A percentile compares a stretch with the other conserved stretches of the same genome.
Evolutionary conservation across 2,329 filamentous ascomycete species (phyloP).

Genomic region (Fusarium xylarioides): DNA sequence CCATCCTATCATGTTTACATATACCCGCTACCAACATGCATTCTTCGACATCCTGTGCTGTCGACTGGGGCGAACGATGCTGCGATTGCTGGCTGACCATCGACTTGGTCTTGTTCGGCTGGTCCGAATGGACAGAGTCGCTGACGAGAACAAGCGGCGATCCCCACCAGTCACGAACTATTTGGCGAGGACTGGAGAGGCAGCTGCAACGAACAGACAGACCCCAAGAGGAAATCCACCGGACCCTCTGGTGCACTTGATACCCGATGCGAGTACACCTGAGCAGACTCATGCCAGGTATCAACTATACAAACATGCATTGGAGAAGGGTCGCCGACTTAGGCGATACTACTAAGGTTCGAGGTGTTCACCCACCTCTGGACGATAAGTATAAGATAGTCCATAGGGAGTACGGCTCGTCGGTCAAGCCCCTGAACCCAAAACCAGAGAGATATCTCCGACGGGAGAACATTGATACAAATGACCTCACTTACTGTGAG

Average conservation of each 20-base stretch:
- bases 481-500: neutral
- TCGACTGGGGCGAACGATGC: accelerated
- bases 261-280: accelerated
- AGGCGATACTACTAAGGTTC: accelerated
- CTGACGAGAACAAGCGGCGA: neutral
- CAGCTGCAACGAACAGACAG: neutral
- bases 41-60: neutral
- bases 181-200: neutral
- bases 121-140: neutral
- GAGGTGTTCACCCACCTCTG: accelerated
- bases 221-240: too few relatives aligned
- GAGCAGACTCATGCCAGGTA: accelerated
- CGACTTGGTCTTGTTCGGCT: neutral
- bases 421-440: accelerated
- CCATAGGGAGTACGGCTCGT: neutral
- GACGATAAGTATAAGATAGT: accelerated
- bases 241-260: neutral
- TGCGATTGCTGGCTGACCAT: neutral
- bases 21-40: neutral
- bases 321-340: neutral
- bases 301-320: accelerated
- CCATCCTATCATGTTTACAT: neutral
- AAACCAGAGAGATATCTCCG: neutral
- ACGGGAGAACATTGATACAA: accelerated
- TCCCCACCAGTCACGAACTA: neutral